These are phyloP conservation scores for Colletotrichum coccodes DNA, from an alignment of 2,329 filamentous ascomycete genomes.

Conservation along the genomic window DNA sequence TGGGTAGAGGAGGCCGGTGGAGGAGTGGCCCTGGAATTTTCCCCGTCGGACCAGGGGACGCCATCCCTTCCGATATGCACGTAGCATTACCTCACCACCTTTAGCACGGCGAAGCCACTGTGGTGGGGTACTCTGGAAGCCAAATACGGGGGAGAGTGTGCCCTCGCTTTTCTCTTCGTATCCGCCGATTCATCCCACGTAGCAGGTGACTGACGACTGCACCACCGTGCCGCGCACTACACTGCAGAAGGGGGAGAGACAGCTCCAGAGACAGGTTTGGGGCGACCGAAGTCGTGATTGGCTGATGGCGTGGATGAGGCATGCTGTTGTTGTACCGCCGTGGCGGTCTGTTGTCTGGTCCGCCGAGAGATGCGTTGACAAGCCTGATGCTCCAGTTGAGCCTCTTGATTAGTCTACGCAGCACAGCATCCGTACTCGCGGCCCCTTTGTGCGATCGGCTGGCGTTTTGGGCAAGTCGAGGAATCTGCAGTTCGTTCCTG, in stretches of 20 bases:
- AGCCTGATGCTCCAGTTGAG: neutral
- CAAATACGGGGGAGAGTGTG: conserved; percentile 26
- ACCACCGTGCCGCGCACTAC: conserved; percentile 1
- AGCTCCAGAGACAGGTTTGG: conserved; percentile 15
- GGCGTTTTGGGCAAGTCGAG: conserved; percentile 1
- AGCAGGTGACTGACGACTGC: conserved; percentile 18
- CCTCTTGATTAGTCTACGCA: conserved; percentile 3
- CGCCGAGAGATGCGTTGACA: conserved; percentile 26
- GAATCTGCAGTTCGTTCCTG: conserved; percentile 30
- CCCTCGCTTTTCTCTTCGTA: conserved; percentile 26
- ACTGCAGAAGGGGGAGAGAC: conserved; percentile 12
- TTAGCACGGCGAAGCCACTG: conserved; percentile 27
- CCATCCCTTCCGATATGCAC: conserved; percentile 32
- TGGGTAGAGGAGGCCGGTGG: conserved; percentile 2
- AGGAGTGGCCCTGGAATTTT: conserved; percentile 22
- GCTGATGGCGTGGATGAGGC: neutral
- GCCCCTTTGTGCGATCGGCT: neutral
- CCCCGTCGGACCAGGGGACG: conserved; percentile 22
- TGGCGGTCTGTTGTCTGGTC: conserved; percentile 20
- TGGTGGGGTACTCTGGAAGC: conserved; percentile 21
- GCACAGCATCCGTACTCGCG: neutral
- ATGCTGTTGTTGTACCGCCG: conserved; percentile 20
- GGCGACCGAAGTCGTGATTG: conserved; percentile 23
- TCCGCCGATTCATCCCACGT: conserved; percentile 26
- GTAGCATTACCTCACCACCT: conserved; percentile 30